Base-by-base conservation (phyloP, 306 rosid species). In the Cyamopsis tetragonoloba region DNA sequence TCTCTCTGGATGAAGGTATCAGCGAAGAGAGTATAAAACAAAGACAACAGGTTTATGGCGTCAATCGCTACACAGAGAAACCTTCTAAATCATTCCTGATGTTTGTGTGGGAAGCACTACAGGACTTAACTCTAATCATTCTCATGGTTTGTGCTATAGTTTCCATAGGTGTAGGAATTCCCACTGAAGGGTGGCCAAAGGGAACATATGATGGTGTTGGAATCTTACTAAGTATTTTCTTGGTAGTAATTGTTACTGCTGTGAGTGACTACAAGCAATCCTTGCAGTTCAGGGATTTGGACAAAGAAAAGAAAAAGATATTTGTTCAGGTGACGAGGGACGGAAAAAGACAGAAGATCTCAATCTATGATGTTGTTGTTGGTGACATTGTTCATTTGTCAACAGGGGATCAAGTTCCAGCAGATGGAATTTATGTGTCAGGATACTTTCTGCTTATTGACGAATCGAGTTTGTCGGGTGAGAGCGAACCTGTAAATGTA, bases 131-230 rank as follows among this genome's bases (percentile, higher is more conserved):
- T 11, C 79, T 93, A 34, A 86, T 84, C 10, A 88, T 90, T 76
- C 97, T 90, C 50, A 83, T 90, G 87, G 86, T 85, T 24, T 93
- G 97, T 75, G 97, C 97, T 20, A 37, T 84, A 71, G 88, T 86
- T 48, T 90, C 99, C 64, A 67, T 93, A 56, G 96, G 85, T 32
- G 77, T 93, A 22, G 99, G 99, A 46, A 42, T 90, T 58, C 80
- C 92, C 72, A 93, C 99, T 15, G 97, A 93, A 82, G 99, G 99
- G 44, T 89, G 88, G 91, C 99, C 99, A 22, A 82, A 69, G 74
- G 99, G 99, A 20, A 66, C 72, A 17, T 90, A 90, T 74, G 99
- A 93, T 79, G 99, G 99, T 38, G 56, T 86, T 32, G 99, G 99
- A 68, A 93, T 93, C 81, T 13, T 93, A 77, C 58, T 93, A 24